Percentiles rank a stretch among this genome's conserved stretches.
Conservation (phyloP, 1,284 basidiomycete genomes). For the Singerocomus inundabilis region DNA sequence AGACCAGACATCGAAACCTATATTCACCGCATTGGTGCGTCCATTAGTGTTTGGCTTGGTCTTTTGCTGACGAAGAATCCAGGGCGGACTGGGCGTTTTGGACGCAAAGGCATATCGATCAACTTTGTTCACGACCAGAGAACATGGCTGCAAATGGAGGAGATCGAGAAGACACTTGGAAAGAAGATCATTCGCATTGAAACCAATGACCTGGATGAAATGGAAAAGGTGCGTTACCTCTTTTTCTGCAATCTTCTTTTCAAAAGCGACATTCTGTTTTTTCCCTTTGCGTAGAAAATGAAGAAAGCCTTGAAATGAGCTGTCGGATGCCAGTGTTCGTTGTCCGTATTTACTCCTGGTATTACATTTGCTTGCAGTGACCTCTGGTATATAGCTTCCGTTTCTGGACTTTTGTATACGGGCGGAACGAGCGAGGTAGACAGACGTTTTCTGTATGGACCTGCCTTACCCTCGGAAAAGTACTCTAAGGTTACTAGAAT, state of each 20-base stretch:
- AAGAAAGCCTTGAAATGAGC: constrained; percentile 70
- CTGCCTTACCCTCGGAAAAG: background rate
- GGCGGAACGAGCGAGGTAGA: background rate
- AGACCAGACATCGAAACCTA: constrained; percentile 95
- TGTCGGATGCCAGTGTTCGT: background rate
- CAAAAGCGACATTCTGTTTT: constrained; percentile 1
- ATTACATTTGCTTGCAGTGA: background rate
- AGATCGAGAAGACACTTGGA: constrained; percentile 76
- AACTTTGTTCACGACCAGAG: constrained; percentile 90
- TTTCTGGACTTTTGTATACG: background rate
- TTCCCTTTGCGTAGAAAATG: constrained; percentile 53
- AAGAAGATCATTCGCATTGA: constrained; percentile 79
- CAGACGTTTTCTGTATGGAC: background rate
- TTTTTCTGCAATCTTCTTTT: background rate
- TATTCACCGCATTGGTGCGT: constrained; percentile 93
- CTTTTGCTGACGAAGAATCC: constrained; percentile 7
- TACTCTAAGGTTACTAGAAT: background rate
- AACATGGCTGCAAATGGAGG: constrained; percentile 84
- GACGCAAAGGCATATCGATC: constrained; percentile 93
- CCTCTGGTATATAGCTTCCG: background rate
- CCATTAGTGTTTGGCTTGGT: background rate
- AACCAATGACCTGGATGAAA: constrained; percentile 82
- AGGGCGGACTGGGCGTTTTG: constrained; percentile 95
- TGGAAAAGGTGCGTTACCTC: constrained; percentile 70
- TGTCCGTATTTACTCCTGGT: background rate